phyloP scores from a whole-genome alignment of 2,329 filamentous ascomycete genomes.

The Colletotrichum sansevieriae region DNA sequence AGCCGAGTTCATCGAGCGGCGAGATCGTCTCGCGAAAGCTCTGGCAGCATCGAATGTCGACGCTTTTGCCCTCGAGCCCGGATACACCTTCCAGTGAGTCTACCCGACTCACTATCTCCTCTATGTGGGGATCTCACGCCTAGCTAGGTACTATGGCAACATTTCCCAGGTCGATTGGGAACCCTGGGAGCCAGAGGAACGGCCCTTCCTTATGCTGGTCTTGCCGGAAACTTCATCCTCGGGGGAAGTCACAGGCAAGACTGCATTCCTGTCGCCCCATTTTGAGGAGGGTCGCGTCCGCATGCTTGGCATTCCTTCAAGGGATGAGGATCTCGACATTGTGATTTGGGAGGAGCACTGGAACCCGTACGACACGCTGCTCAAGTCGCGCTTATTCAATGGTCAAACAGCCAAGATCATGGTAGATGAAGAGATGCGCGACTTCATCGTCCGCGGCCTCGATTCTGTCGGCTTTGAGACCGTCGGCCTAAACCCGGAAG shows the following conservation, averaged over 20 bases:
- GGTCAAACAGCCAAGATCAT: constrained; percentile 60
- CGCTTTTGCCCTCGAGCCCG: constrained; percentile 73
- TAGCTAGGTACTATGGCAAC: constrained; percentile 67
- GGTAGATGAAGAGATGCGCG: constrained; percentile 74
- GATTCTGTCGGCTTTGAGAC: constrained; percentile 67
- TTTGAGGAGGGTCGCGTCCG: constrained; percentile 72
- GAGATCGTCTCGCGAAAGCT: constrained; percentile 68
- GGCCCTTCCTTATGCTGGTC: constrained; percentile 73
- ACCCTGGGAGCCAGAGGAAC: constrained; percentile 74
- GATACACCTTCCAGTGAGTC: constrained; percentile 70
- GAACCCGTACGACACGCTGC: constrained; percentile 71
- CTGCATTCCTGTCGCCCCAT: constrained; percentile 69
- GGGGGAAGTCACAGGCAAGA: constrained; percentile 63
- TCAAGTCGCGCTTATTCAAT: constrained; percentile 57
- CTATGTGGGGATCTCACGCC: neutral
- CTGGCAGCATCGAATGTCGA: constrained; percentile 64
- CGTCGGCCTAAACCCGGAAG: constrained; percentile 64
- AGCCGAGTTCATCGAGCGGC: constrained; percentile 66
- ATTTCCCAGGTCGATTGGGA: constrained; percentile 73
- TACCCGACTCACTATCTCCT: no score
- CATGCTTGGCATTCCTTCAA: constrained; percentile 69
- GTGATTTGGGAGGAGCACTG: constrained; percentile 75
- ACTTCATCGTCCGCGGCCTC: constrained; percentile 72
- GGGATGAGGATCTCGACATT: constrained; percentile 62
- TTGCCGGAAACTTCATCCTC: constrained; percentile 57